Evolutionary conservation across 2,329 filamentous ascomycete species (phyloP).

Genomic region (Metarhizium rileyi): DNA sequence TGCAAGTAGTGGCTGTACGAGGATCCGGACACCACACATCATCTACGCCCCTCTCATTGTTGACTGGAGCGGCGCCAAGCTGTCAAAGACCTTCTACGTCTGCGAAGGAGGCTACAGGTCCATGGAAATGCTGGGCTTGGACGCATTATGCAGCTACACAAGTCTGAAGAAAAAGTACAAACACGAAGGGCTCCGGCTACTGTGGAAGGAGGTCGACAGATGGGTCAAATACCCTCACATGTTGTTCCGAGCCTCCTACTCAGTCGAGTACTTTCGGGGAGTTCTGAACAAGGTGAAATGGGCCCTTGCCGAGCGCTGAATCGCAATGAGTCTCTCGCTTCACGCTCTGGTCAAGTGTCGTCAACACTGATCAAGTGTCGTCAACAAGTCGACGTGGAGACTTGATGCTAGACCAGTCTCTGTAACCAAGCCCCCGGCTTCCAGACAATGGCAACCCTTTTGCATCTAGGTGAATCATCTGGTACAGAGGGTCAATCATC

Average conservation of each 20-base stretch:
- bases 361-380: background rate
- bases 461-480: too few species aligned
- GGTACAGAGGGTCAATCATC: too few species aligned
- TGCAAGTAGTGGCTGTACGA: background rate
- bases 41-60: constrained; percentile 5
- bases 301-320: background rate
- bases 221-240: constrained; percentile 6
- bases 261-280: background rate
- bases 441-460: too few species aligned
- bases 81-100: constrained; percentile 6
- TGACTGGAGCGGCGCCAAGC: constrained; percentile 8
- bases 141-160: constrained; percentile 1
- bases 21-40: constrained; percentile 5
- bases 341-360: background rate
- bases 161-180: background rate
- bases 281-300: background rate
- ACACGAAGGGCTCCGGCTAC: background rate
- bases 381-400: too few species aligned
- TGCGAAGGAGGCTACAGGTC: constrained; percentile 4
- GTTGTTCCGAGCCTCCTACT: constrained; percentile 6
- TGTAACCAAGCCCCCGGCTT: too few species aligned
- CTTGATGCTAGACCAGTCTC: too few species aligned
- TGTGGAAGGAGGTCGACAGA: constrained; percentile 7
- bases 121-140: constrained; percentile 4
- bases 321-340: background rate